Base-by-base conservation (phyloP, 1,284 basidiomycete species). In the Ganoderma leucocontextum region DNA sequence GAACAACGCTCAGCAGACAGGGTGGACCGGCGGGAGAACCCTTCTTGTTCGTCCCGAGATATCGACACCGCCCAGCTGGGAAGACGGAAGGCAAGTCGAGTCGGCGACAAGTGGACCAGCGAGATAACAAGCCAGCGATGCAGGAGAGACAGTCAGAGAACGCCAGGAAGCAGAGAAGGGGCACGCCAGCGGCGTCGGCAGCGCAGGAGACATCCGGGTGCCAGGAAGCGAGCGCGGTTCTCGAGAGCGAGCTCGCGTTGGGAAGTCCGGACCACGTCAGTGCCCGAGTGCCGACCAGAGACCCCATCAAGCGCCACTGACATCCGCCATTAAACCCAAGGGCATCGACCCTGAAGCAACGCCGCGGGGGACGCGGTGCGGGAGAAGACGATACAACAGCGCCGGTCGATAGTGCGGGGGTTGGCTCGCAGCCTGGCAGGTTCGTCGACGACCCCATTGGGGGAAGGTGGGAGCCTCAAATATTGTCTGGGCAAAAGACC, bases 81-180 rank as follows among this genome's bases (percentile, higher is more conserved):
- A 58, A 58, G 55, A 8, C 7, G 8, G 55, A 36, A 58, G 35
- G 0, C 8, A 8, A 12, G 8, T 12, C 33, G 17, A 33, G 35
- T 35, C 35, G 33, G 19, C 19, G 55, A 58, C 55, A 33, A 33
- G 19, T 35, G 55, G 35, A 58, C 35, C 17, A 13, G 33, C n/a
- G 17, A 36, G n/a, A 29, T 33, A 17, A 22, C 35, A 58, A 38
- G 35, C 35, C 35, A 58, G 55, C 35, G 33, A 29, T 7, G 35
- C 55, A 10, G 29, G 55, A 58, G 35, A 38, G 33, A 19, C 6
- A 19, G 55, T 38, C 55, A 33, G 55, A 36, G 55, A 58, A 38
- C 55, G 35, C 15, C 33, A 57, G 53, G 33, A 57, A 19, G 53
- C 55, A 58, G 55, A 38, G 55, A 58, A 58, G 55, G 53, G 22